Percentiles rank a stretch among this genome's conserved stretches.
Evolutionary conservation across 2,329 filamentous ascomycete genomes (phyloP).

Genomic region (Alternaria sp.): DNA sequence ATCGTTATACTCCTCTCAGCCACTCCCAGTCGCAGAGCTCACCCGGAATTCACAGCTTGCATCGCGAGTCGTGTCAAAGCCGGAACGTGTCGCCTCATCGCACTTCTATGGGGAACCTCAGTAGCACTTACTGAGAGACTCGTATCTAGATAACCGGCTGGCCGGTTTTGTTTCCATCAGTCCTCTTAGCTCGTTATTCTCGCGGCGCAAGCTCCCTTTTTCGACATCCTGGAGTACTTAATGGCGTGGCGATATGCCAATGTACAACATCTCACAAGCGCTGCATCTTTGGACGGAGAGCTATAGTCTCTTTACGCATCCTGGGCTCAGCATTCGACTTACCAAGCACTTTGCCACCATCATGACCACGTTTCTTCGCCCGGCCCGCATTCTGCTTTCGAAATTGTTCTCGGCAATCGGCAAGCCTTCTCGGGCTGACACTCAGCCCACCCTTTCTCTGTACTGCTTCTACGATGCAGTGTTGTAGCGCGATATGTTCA

Average conservation of each 20-base stretch:
- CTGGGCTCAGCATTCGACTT: neutral
- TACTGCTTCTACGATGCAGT: neutral
- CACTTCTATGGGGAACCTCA: slow-evolving; percentile 29
- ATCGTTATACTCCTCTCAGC: slow-evolving; percentile 47
- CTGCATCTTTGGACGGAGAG: neutral
- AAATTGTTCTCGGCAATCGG: neutral
- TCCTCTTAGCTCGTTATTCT: neutral
- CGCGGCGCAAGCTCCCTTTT: neutral
- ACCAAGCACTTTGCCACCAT: neutral
- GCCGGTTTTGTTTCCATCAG: neutral
- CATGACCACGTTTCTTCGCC: neutral
- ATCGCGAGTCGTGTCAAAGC: slow-evolving; percentile 13
- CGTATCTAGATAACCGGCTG: neutral
- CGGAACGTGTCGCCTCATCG: slow-evolving; percentile 18
- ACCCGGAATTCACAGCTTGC: slow-evolving; percentile 7
- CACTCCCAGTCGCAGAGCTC: slow-evolving; percentile 33
- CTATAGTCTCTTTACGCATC: neutral
- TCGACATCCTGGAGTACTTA: neutral
- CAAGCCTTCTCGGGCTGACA: neutral
- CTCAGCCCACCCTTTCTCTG: neutral
- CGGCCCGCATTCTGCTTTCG: neutral
- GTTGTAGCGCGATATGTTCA: neutral
- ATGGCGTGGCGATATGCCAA: neutral
- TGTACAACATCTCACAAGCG: slow-evolving; percentile 1
- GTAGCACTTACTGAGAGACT: slow-evolving; percentile 23